Percentiles rank a stretch among this genome's conserved stretches.
Evolutionary conservation across 2,329 filamentous ascomycete species (phyloP).

Genomic region (Nannizzia gypsea): DNA sequence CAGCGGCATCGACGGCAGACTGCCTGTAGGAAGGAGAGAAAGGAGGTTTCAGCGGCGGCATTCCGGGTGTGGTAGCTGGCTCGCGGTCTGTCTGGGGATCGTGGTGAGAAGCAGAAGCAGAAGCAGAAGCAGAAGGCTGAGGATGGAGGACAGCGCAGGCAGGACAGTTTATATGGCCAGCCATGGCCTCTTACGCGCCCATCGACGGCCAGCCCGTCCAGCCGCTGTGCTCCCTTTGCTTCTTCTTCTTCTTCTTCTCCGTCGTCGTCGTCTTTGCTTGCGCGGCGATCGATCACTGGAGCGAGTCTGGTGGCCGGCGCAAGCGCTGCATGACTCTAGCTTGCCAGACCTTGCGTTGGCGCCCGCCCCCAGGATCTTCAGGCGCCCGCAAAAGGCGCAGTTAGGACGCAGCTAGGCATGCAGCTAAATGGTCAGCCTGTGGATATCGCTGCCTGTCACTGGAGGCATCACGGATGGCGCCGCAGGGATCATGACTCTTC

Average conservation of each 20-base stretch:
- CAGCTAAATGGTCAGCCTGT: neutral
- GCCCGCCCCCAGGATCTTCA: neutral
- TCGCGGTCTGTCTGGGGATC: neutral
- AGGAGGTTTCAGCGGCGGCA: slow-evolving; percentile 1
- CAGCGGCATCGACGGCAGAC: neutral
- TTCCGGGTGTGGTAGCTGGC: neutral
- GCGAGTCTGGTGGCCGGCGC: neutral
- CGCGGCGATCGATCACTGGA: neutral
- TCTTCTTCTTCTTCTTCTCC: neutral
- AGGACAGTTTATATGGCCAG: neutral
- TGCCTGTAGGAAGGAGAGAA: neutral
- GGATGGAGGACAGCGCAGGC: neutral
- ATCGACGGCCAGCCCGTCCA: neutral
- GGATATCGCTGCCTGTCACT: neutral
- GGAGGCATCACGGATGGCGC: neutral
- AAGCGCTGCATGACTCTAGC: neutral
- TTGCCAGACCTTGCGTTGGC: neutral
- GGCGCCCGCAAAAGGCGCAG: neutral
- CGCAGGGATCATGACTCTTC: neutral
- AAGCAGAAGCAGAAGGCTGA: too few species aligned
- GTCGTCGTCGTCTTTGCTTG: neutral
- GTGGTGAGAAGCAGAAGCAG: too few species aligned
- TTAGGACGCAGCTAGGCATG: neutral
- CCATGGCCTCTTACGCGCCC: neutral
- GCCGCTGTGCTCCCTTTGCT: neutral